Evolutionary conservation across 495 filamentous ascomycete genomes (phyloP).

Genomic region (Bacidia rubella): DNA sequence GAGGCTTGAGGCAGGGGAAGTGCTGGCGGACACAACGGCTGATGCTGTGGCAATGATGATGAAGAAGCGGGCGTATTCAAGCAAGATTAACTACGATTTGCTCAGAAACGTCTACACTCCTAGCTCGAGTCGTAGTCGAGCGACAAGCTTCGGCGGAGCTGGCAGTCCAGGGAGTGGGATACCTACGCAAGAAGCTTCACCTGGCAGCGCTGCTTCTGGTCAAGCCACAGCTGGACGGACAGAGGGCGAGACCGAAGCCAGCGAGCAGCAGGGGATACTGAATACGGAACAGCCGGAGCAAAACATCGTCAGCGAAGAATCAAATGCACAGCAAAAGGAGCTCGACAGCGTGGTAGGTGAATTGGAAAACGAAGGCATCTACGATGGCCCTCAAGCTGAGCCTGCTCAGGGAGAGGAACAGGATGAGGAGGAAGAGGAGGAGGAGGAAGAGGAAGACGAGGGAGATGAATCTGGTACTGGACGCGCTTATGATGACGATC

Average conservation of each 20-base stretch:
- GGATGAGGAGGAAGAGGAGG: slow-evolving; percentile 2
- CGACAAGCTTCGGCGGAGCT: slow-evolving; percentile 28
- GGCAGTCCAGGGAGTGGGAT: slow-evolving; percentile 27
- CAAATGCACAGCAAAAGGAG: slow-evolving; percentile 9
- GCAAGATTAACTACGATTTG: slow-evolving; percentile 71
- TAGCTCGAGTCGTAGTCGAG: slow-evolving; percentile 24
- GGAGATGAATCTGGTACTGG: neutral
- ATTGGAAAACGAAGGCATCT: slow-evolving; percentile 2
- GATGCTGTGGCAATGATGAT: slow-evolving; percentile 67
- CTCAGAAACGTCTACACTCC: slow-evolving; percentile 30
- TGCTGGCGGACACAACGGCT: slow-evolving; percentile 37
- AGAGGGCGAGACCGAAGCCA: slow-evolving; percentile 11
- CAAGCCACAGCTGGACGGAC: neutral
- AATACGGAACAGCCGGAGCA: slow-evolving; percentile 3
- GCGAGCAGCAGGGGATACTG: slow-evolving; percentile 6
- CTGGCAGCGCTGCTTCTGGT: slow-evolving; percentile 20
- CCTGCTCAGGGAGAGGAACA: slow-evolving; percentile 5
- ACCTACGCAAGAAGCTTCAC: neutral
- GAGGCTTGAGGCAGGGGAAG: slow-evolving; percentile 23
- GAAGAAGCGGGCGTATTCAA: slow-evolving; percentile 55
- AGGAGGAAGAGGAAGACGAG: slow-evolving; percentile 8
- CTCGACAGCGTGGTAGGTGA: slow-evolving; percentile 18
- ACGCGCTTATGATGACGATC: slow-evolving; percentile 3
- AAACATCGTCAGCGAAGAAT: slow-evolving; percentile 3
- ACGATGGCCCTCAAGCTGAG: slow-evolving; percentile 4